A percentile compares a stretch with the other conserved stretches of the same genome.
These are phyloP conservation scores for Porphyridium purpureum DNA, from an alignment of 23 red algal species.

Conservation along the genomic window DNA sequence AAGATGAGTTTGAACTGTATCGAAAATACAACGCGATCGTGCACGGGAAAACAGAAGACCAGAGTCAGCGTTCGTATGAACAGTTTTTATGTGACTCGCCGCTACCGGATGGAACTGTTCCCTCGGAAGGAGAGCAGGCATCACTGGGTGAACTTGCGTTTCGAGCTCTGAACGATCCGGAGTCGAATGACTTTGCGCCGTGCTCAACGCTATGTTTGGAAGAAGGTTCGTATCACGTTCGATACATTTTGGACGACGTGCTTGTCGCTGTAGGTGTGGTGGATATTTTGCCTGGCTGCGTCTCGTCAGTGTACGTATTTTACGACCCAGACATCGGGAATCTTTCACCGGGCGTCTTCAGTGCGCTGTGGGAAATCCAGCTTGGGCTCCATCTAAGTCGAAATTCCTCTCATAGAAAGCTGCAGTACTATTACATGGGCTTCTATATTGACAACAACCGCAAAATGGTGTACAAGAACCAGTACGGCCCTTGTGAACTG, in stretches of 20 bases:
- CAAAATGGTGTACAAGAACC: slow-evolving; percentile 83
- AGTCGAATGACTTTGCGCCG: no score
- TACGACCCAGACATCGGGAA: slow-evolving; percentile 60
- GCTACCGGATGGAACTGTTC: no score
- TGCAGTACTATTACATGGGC: slow-evolving; percentile 81
- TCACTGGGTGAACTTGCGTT: no score
- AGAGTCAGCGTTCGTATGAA: no score
- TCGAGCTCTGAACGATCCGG: no score
- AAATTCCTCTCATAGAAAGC: no score
- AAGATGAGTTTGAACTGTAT: slow-evolving; percentile 32
- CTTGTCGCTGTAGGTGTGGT: slow-evolving; percentile 76
- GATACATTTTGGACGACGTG: slow-evolving; percentile 28
- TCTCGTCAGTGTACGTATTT: slow-evolving; percentile 78
- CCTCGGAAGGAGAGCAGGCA: no score
- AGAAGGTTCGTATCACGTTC: slow-evolving; percentile 59
- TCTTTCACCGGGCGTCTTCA: slow-evolving; percentile 61
- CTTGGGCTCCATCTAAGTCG: no score
- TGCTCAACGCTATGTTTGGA: no score
- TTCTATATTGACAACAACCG: slow-evolving; percentile 82
- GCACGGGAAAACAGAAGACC: slow-evolving; percentile 25
- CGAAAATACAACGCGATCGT: slow-evolving; percentile 25
- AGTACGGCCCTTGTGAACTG: slow-evolving; percentile 44
- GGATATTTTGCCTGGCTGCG: slow-evolving; percentile 62
- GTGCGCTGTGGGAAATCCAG: slow-evolving; percentile 67
- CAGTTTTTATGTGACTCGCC: no score